Percentiles rank a stretch among this genome's conserved stretches.
Conservation (phyloP, 345 rosid genomes). For the Arabis hirsuta region DNA sequence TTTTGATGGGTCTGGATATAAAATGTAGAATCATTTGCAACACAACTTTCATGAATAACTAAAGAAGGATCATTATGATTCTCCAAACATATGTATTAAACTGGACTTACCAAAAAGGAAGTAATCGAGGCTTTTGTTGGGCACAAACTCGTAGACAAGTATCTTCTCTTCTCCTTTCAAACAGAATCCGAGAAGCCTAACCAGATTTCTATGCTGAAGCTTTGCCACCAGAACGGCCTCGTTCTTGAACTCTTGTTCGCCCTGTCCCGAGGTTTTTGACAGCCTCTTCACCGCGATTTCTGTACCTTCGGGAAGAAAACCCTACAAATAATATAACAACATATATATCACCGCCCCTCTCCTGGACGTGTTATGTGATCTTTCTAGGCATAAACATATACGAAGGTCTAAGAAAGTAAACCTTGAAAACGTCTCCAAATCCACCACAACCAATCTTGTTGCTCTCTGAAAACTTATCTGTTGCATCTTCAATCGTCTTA, state of each 20-base stretch:
- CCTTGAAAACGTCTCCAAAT: constrained; percentile 7
- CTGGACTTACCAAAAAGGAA: neutral
- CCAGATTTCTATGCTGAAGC: constrained; percentile 26
- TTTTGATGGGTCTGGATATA: neutral
- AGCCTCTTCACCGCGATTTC: constrained; percentile 24
- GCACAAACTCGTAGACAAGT: constrained; percentile 18
- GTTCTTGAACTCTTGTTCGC: constrained; percentile 19
- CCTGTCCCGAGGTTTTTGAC: constrained; percentile 25
- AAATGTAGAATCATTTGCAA: neutral
- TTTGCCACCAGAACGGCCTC: constrained; percentile 28
- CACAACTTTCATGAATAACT: neutral
- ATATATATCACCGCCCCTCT: neutral
- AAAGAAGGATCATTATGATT: neutral
- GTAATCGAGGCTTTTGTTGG: constrained; percentile 19
- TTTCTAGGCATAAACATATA: neutral
- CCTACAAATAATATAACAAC: neutral
- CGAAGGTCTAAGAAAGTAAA: too few relatives aligned
- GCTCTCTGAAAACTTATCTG: constrained; percentile 2
- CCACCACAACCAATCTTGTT: constrained; percentile 19
- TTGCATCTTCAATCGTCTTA: constrained; percentile 5
- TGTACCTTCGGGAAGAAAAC: neutral
- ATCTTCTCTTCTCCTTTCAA: constrained; percentile 10
- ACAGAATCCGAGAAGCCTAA: constrained; percentile 22
- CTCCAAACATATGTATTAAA: neutral
- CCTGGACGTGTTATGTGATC: neutral